Base-by-base conservation (phyloP, 1,284 basidiomycete species). In the Cryptococcus jaspeensis region DNA sequence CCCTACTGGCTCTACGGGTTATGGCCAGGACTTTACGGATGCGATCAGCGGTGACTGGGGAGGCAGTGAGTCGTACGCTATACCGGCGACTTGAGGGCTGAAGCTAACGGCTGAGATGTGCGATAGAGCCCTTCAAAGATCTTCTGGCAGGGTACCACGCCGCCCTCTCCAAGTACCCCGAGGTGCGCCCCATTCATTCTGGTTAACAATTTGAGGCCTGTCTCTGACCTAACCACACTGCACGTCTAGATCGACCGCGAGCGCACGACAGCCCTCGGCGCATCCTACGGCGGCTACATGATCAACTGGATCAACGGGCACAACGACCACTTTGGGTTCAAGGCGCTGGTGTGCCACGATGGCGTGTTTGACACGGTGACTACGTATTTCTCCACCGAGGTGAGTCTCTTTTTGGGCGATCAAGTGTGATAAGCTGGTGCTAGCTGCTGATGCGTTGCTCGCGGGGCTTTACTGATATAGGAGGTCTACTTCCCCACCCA, bases 281-380 rank as follows among this genome's bases (percentile, higher is more conserved):
- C 74, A 0, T 70, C 65, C 7, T 80, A 78, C 55, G 79, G 79
- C 37, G 79, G 79, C 6, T 78, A 75, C 66, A 78, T 78, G 73
- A 62, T 73, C 46, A 95, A 92, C 75, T 96, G 90, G 90, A 92
- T 95, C 59, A 89, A 93, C 76, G 90, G 92, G 0, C 90, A 95
- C 75, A 91, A 92, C 15, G 88, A 92, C 60, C 58, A 62, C 12
- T 75, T 90, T 71, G 83, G 84, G 23, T 95, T 96, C 82, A 94
- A 93, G 80, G 89, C 90, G 1, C 80, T 96, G 41, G 84, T 93
- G 15, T 88, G 86, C 67, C 90, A 94, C 69, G 89, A 93, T 67
- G 90, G 90, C n/a, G 88, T 90, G 35, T 65, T 72, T 47, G 62
- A 57, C 55, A 71, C 64, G 20, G 52, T 58, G 16, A 88, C 87